Conservation (phyloP, 73 alveolate species). For the Loxodes magnus region DNA sequence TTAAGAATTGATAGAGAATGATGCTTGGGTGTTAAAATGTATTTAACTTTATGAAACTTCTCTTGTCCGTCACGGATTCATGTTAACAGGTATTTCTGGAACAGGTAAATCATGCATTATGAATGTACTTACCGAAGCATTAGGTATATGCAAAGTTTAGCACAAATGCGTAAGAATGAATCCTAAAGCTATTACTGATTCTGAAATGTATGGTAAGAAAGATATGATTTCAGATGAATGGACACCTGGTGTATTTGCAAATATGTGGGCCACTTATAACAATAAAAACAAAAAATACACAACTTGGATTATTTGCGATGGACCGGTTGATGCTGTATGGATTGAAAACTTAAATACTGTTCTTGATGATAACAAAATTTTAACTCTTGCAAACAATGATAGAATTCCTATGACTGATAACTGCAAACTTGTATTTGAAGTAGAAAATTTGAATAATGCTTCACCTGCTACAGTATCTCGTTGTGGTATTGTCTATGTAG, state of each 20-base stretch:
- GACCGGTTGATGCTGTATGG: slow-evolving; percentile 99
- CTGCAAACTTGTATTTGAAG: slow-evolving; percentile 98
- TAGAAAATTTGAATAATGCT: slow-evolving; percentile 98
- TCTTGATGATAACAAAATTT: slow-evolving; percentile 99
- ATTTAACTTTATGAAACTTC: slow-evolving; percentile 98
- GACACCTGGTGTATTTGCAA: slow-evolving; percentile 99
- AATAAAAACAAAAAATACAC: slow-evolving; percentile 84
- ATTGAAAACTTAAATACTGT: slow-evolving; percentile 99
- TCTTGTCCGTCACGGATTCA: slow-evolving; percentile 99
- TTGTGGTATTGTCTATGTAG: slow-evolving; percentile 97
- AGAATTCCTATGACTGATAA: slow-evolving; percentile 99
- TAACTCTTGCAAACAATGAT: slow-evolving; percentile 98
- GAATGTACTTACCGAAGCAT: slow-evolving; percentile 60
- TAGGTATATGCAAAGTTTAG: slow-evolving; percentile 34
- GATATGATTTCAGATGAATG: slow-evolving; percentile 96
- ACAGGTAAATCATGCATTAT: slow-evolving; percentile 85
- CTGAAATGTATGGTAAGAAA: slow-evolving; percentile 98
- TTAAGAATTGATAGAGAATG: slow-evolving; percentile 23
- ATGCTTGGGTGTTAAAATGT: slow-evolving; percentile 91
- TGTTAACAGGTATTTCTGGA: slow-evolving; percentile 99
- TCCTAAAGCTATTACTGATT: slow-evolving; percentile 99
- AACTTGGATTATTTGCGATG: slow-evolving; percentile 99
- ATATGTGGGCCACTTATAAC: slow-evolving; percentile 98
- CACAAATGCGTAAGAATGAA: slow-evolving; percentile 56
- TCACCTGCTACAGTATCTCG: slow-evolving; percentile 99